Base-by-base conservation (phyloP, 1,139 yeast genomes). In the Pichia cactophila region DNA sequence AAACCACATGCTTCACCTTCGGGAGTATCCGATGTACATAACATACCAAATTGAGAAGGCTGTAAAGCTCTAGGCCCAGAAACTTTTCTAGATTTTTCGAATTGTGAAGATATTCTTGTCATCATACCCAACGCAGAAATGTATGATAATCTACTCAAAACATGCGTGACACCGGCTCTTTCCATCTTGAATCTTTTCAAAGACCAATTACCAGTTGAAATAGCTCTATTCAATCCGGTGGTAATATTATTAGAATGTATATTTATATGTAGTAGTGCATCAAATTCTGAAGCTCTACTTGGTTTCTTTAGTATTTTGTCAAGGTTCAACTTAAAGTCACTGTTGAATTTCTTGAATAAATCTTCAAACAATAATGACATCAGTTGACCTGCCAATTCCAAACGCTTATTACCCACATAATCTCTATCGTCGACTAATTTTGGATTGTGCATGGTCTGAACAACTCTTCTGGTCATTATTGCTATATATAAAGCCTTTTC, bases 1-100 rank as follows among this genome's bases (percentile, higher is more conserved):
- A 92, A 77, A 62, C 99, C 99, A 80, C 99, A 92, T 1, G 99
- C 98, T 68, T 94, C 99, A 75, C 99, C 99, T 77, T 92, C 99
- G 3, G 99, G 99, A 0, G 99, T 92, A 77, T 92, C 99, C 0
- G 97, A 87, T 8, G 98, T 89, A 75, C 99, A 92, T 55, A 92
- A 75, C 97, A 92, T 92, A 64, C 98, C 98, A 67, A 92, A 92
- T 69, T 92, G 98, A 2, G 98, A 94, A 12, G 99, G 98, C 67
- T 92, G 99, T 58, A 92, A 76, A 23, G 99, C 97, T 77, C 99
- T 86, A 42, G 99, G 99, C 47, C 99, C 99, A 3, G 96, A 87
- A 41, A 92, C 98, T 68, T 92, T 92, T 72, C 99, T 78, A 2
- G 97, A 89, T 66, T 92, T 92, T 68, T 92, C 99, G 64, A 92